These are phyloP conservation scores for Pezicula neosporulosa DNA, from an alignment of 2,329 filamentous ascomycete species.

Conservation along the genomic window DNA sequence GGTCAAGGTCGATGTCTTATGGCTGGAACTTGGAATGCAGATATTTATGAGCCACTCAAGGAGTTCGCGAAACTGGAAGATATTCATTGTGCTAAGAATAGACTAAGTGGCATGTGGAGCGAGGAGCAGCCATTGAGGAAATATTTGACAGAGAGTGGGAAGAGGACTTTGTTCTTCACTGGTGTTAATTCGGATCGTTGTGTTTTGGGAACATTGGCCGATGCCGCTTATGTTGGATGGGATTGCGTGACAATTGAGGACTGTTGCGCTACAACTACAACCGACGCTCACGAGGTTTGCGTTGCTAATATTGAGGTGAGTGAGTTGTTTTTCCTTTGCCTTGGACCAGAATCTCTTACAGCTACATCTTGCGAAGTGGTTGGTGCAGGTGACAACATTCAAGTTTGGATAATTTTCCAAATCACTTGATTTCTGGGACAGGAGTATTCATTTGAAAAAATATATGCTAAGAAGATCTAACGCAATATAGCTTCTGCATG, in stretches of 20 bases:
- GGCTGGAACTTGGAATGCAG: conserved; percentile 50
- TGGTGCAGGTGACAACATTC: too few relatives aligned
- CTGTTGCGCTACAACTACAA: conserved; percentile 45
- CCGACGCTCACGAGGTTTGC: neutral
- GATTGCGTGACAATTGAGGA: conserved; percentile 51
- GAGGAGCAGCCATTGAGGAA: conserved; percentile 35
- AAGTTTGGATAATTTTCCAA: too few relatives aligned
- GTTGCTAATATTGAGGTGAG: neutral
- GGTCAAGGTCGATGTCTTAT: conserved; percentile 42
- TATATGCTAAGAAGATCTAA: neutral
- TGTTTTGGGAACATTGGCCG: conserved; percentile 48
- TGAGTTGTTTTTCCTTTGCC: neutral
- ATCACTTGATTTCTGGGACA: too few relatives aligned
- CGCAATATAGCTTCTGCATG: neutral
- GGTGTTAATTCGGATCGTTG: conserved; percentile 60
- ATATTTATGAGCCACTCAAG: conserved; percentile 41
- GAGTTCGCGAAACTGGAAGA: conserved; percentile 37
- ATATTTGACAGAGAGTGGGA: conserved; percentile 33
- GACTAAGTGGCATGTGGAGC: conserved; percentile 53
- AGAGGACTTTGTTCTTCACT: conserved; percentile 49
- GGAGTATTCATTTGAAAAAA: too few relatives aligned
- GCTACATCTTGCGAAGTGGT: too few relatives aligned
- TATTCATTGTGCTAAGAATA: conserved; percentile 49
- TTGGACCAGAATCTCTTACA: too few relatives aligned
- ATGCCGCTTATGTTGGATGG: conserved; percentile 50